phyloP scores from a whole-genome alignment of 2,329 filamentous ascomycete genomes.

The Ophiobolus disseminans region DNA sequence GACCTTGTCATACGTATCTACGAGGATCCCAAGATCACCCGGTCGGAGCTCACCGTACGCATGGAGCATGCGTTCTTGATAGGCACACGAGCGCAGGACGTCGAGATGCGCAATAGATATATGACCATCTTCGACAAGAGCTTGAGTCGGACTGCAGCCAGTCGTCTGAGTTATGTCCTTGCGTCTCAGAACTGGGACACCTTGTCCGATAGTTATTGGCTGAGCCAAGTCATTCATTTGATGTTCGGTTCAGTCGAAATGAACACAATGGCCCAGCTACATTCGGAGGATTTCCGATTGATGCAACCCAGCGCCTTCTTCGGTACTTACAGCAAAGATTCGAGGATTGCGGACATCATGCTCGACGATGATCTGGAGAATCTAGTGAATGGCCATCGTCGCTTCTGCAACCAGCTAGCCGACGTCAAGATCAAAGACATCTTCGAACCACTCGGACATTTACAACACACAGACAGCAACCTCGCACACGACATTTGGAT shows the following conservation, averaged over 20 bases:
- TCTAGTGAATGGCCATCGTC: conserved; percentile 77
- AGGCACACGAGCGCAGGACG: conserved; percentile 88
- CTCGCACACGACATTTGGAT: conserved; percentile 92
- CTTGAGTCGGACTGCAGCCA: conserved; percentile 88
- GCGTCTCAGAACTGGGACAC: conserved; percentile 97
- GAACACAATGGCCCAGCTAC: conserved; percentile 77
- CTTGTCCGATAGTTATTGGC: conserved; percentile 92
- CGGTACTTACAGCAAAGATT: conserved; percentile 74
- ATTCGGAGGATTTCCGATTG: conserved; percentile 82
- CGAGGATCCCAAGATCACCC: conserved; percentile 93
- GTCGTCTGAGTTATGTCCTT: conserved; percentile 86
- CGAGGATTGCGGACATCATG: conserved; percentile 69
- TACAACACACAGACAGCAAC: conserved; percentile 86
- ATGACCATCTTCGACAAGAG: conserved; percentile 96
- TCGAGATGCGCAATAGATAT: conserved; percentile 96
- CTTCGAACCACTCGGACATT: conserved; percentile 85
- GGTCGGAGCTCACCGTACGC: conserved; percentile 93
- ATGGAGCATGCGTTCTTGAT: conserved; percentile 99
- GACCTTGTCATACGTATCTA: conserved; percentile 98
- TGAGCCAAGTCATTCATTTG: conserved; percentile 92
- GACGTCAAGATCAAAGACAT: conserved; percentile 89
- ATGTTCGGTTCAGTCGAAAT: conserved; percentile 90
- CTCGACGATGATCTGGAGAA: conserved; percentile 82
- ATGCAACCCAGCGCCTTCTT: conserved; percentile 77
- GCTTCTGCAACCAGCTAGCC: conserved; percentile 83